phyloP scores from a whole-genome alignment of 2,329 filamentous ascomycete species.

The Trichoderma brevicompactum region DNA sequence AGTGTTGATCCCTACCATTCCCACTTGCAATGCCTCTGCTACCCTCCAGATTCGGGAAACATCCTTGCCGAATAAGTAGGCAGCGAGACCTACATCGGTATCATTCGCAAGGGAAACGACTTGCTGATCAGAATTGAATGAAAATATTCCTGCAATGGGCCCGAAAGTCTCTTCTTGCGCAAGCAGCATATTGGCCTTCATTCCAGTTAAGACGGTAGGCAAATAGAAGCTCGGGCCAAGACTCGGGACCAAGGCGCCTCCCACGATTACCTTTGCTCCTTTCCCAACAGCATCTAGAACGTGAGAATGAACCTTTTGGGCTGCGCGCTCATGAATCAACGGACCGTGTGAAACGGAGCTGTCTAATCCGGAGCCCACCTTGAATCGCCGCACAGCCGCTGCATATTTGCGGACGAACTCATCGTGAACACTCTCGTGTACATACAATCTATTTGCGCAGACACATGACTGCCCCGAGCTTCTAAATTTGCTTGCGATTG shows the following conservation, averaged over 20 bases:
- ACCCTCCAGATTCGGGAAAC: conserved; percentile 50
- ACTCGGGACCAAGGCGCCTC: conserved; percentile 49
- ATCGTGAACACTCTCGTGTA: conserved; percentile 74
- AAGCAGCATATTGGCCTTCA: conserved; percentile 63
- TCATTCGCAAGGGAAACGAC: conserved; percentile 70
- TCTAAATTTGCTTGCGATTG: conserved; percentile 75
- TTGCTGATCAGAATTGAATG: conserved; percentile 68
- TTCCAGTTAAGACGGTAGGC: conserved; percentile 72
- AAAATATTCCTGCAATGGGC: conserved; percentile 72
- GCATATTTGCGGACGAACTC: conserved; percentile 50
- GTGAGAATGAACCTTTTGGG: conserved; percentile 62
- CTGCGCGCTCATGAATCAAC: no score
- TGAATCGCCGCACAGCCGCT: background rate
- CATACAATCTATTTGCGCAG: conserved; percentile 76
- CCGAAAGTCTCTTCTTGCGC: conserved; percentile 76
- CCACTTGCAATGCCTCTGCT: conserved; percentile 60
- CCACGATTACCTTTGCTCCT: conserved; percentile 63
- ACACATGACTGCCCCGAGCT: conserved; percentile 91
- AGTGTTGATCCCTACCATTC: conserved; percentile 59
- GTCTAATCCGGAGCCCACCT: conserved; percentile 40
- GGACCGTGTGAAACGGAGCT: no score
- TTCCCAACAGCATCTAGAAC: conserved; percentile 68
- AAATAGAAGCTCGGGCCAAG: conserved; percentile 67
- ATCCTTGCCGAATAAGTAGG: conserved; percentile 68
- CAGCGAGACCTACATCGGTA: conserved; percentile 72